These are phyloP conservation scores for Chionographis japonica DNA, from an alignment of 106 monocot genomes.

Conservation along the genomic window DNA sequence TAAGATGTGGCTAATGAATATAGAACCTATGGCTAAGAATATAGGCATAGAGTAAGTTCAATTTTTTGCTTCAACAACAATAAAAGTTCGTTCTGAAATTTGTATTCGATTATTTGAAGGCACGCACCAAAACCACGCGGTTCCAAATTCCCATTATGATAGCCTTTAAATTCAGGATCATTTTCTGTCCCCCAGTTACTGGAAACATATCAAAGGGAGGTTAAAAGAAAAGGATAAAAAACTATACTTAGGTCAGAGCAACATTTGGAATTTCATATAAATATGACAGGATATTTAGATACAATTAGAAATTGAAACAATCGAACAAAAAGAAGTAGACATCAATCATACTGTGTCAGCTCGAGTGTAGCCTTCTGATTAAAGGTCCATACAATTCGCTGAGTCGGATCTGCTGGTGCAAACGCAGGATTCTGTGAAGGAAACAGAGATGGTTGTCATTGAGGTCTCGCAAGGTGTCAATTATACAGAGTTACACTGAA, in stretches of 20 bases:
- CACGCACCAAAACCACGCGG: constrained; percentile 96
- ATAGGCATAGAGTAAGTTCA: too few relatives aligned
- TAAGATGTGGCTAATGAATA: neutral
- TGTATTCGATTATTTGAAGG: neutral
- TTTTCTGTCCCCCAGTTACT: constrained; percentile 99
- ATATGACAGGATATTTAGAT: neutral
- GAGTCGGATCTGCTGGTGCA: constrained; percentile 64
- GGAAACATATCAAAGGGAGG: constrained; percentile 1
- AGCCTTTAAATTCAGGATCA: constrained; percentile 97
- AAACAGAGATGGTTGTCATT: neutral
- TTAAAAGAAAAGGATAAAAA: neutral
- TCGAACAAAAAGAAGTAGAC: neutral
- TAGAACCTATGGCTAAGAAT: too few relatives aligned
- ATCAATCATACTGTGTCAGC: constrained; percentile 74
- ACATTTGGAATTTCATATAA: neutral
- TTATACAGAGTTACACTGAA: neutral
- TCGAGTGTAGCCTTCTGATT: constrained; percentile 92
- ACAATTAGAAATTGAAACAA: neutral
- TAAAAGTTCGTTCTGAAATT: too few relatives aligned
- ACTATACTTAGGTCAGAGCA: neutral
- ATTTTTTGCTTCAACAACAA: too few relatives aligned
- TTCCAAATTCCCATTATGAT: constrained; percentile 97
- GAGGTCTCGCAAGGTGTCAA: neutral
- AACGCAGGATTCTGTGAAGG: constrained; percentile 51
- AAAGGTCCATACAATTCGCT: constrained; percentile 87